phyloP scores from a whole-genome alignment of 768 basidiomycete species.

The Nevesoporus exiguus region DNA sequence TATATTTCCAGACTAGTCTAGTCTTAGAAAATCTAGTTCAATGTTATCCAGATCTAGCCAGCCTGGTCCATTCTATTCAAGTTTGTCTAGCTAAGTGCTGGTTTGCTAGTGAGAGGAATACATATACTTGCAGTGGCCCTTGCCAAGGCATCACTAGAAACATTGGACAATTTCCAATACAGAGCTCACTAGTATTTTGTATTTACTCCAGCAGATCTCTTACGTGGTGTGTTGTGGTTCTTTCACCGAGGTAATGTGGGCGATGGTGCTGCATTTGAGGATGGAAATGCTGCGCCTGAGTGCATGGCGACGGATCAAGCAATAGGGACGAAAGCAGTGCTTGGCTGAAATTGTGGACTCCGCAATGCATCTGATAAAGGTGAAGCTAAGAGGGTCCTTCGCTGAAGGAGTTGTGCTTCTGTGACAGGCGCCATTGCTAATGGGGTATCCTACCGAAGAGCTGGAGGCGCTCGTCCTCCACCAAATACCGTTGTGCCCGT shows the following conservation, averaged over 20 bases:
- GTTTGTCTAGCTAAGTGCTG: too few species aligned
- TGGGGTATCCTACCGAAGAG: conserved; percentile 34
- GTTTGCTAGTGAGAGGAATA: too few species aligned
- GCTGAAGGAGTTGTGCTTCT: conserved; percentile 26
- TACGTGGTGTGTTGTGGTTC: conserved; percentile 32
- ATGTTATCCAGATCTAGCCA: too few species aligned
- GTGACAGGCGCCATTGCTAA: conserved; percentile 20
- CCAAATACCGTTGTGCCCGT: conserved; percentile 32
- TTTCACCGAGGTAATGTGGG: conserved; percentile 35
- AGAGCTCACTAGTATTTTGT: too few species aligned
- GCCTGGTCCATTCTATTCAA: too few species aligned
- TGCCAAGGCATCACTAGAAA: too few species aligned
- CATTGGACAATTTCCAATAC: too few species aligned
- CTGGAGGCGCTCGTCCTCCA: conserved; percentile 37
- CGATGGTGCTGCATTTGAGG: conserved; percentile 33
- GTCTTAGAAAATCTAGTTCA: too few species aligned
- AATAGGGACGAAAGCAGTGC: conserved; percentile 32
- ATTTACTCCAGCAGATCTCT: too few species aligned
- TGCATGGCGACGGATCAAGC: conserved; percentile 32
- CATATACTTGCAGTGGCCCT: too few species aligned
- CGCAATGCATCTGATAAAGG: conserved; percentile 36
- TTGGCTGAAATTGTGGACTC: conserved; percentile 32
- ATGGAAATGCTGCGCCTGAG: conserved; percentile 31
- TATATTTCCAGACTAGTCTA: too few species aligned
- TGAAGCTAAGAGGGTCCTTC: conserved; percentile 31